Evolutionary conservation across 75 land plant genomes (phyloP), one percentile per base, ranked within the genome.

Genomic region (Isoetes taiwanensis): DNA sequence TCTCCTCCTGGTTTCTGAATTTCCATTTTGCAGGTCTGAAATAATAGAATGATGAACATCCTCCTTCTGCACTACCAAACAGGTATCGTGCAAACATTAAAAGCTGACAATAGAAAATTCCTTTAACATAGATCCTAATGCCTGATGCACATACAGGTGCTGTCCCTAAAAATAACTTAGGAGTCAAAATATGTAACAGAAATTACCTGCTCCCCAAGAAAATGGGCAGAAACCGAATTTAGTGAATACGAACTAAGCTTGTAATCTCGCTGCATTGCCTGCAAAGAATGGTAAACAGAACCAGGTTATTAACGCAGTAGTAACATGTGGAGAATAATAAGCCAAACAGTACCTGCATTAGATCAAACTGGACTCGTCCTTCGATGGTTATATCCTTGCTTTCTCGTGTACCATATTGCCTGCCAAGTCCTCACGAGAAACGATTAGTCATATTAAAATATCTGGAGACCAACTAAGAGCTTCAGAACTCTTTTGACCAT

Each of bases 11-110:
- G 98, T 93, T 66, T 93, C 98, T 19, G 95, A 62, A 60, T 87
- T 84, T 21, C 98, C 98, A 81, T 93, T 93, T 64, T 87, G 89
- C 46, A 93, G 74, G 67, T 93, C 98, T 30, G 98, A 76, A 65
- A 93, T 93, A 38, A 93, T 87, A 67, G 98, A 93, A 67, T 87
- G 95, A 48, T 93, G 98, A 19, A 93, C 98, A 77, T 87, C 98
- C 72, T 93, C 95, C 73, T 93, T 93, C 98, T 93, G 95, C 72
- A 52, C 48, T 34, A 54, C 46, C 28, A 32, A 10, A 14, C 39
- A 37, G 39, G n/a, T n/a, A n/a, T n/a, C n/a, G n/a, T n/a, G n/a
- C n/a, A n/a, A n/a, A n/a, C n/a, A n/a, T n/a, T n/a, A n/a, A n/a
- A n/a, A n/a, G n/a, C n/a, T n/a, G n/a, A n/a, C n/a, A n/a, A n/a